Base-by-base conservation (phyloP, 495 filamentous ascomycete species). In the Massariosphaeria phaeospora region DNA sequence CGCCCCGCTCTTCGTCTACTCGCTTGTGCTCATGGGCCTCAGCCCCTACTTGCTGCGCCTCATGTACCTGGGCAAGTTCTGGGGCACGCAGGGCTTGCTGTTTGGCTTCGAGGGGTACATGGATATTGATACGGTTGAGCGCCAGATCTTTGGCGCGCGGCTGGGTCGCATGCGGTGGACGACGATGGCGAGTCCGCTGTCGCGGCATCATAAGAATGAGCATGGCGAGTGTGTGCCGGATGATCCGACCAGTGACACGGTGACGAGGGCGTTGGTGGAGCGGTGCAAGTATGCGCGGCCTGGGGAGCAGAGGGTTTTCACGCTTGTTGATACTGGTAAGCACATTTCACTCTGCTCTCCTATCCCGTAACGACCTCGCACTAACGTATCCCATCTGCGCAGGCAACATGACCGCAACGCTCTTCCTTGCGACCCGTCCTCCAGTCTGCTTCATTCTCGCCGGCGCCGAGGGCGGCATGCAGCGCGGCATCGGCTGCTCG, bases 381-480 rank as follows among this genome's bases (percentile, higher is more conserved):
- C 15, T 31, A 25, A 12, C 15, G 61, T 66, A n/a, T n/a, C n/a
- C n/a, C n/a, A n/a, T n/a, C n/a, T n/a, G n/a, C 36, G 64, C 64
- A 53, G 25, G 45, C 24, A 61, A 51, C 6, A 66, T 66, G 73
- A 70, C 54, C 42, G 71, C 68, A 25, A 72, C 59, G 1, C 51
- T 68, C 8, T 70, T 74, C 50, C 25, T 40, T 8, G 73, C 71
- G 17, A 63, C 55, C 25, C 57, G 66, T 25, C 73, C 67, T n/a
- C 73, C 72, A 17, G 58, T 65, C 11, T 68, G 63, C 21, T 62
- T 68, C 21, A 43, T 75, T 24, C 42, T 73, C 36, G 67, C 59
- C 36, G 73, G 70, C 12, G 44, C 50, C 12, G 72, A 72, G 55
- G 73, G 72, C 17, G 73, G 71, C 36, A 74, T 73, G 71, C 56